Percentiles rank a stretch among this genome's conserved stretches.
These are phyloP conservation scores for Botrytis porri DNA, from an alignment of 2,329 filamentous ascomycete genomes.

Conservation along the genomic window DNA sequence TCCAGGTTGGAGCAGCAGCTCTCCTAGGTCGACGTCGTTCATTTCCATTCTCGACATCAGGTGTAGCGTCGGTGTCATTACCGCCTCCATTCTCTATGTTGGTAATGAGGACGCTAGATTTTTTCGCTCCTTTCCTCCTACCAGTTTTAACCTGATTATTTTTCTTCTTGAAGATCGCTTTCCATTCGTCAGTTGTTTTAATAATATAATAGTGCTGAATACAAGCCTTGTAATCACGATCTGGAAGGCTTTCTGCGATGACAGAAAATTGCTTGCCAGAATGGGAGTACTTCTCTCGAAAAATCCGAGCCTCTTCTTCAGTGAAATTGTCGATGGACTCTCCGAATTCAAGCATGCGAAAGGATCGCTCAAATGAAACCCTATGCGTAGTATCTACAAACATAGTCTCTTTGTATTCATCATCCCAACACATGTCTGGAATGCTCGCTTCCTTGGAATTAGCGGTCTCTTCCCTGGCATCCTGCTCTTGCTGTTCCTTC, in stretches of 20 bases:
- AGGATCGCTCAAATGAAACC: slow-evolving; percentile 62
- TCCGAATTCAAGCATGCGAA: slow-evolving; percentile 68
- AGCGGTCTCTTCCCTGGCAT: slow-evolving; percentile 66
- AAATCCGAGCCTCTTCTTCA: slow-evolving; percentile 63
- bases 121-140: slow-evolving; percentile 52
- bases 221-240: slow-evolving; percentile 72
- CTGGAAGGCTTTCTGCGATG: slow-evolving; percentile 64
- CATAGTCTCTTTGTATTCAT: slow-evolving; percentile 55
- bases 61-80: slow-evolving; percentile 34
- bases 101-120: slow-evolving; percentile 63
- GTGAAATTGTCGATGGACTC: slow-evolving; percentile 74
- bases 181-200: slow-evolving; percentile 75
- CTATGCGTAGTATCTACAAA: slow-evolving; percentile 66
- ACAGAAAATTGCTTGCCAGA: slow-evolving; percentile 80
- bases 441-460: slow-evolving; percentile 75
- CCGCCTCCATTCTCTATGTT: slow-evolving; percentile 46
- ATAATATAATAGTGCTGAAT: slow-evolving; percentile 86
- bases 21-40: slow-evolving; percentile 60
- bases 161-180: slow-evolving; percentile 51
- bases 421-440: slow-evolving; percentile 65
- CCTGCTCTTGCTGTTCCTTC: slow-evolving; percentile 62
- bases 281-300: slow-evolving; percentile 73
- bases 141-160: slow-evolving; percentile 51
- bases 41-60: slow-evolving; percentile 52
- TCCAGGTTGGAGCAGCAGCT: slow-evolving; percentile 67